A percentile compares a stretch with the other conserved stretches of the same genome.
These are phyloP conservation scores for Vairimorpha necatrix DNA, from an alignment of 371 early-diverging fungal genomes.

Conservation along the genomic window DNA sequence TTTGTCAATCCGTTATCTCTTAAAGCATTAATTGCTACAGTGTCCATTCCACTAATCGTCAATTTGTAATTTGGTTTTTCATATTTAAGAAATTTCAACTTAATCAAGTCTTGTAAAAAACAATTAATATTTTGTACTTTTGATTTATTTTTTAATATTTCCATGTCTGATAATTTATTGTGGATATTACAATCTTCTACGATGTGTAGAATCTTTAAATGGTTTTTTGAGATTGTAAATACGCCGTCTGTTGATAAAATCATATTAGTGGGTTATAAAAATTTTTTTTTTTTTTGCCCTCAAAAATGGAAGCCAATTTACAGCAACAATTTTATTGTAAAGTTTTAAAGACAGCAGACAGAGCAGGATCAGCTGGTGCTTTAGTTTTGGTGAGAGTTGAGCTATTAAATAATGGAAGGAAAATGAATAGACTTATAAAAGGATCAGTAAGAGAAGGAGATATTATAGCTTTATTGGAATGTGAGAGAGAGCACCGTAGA, in stretches of 20 bases:
- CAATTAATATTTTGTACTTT: slow-evolving; percentile 42
- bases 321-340: slow-evolving; percentile 54
- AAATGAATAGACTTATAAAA: slow-evolving; percentile 56
- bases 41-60: slow-evolving; percentile 96
- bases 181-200: slow-evolving; percentile 52
- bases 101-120: slow-evolving; percentile 52
- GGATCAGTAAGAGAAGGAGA: slow-evolving; percentile 63
- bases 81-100: slow-evolving; percentile 53
- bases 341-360: slow-evolving; percentile 50
- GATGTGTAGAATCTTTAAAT: slow-evolving; percentile 55
- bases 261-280: slow-evolving; percentile 20
- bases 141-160: slow-evolving; percentile 43
- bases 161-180: slow-evolving; percentile 36
- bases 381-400: slow-evolving; percentile 50
- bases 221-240: slow-evolving; percentile 50
- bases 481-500: slow-evolving; percentile 64
- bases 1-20: slow-evolving; percentile 77
- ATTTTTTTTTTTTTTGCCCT: not conserved
- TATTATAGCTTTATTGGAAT: slow-evolving; percentile 59
- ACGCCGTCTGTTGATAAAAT: slow-evolving; percentile 56
- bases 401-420: slow-evolving; percentile 47
- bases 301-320: slow-evolving; percentile 44
- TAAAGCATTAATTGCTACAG: slow-evolving; percentile 86
- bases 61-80: slow-evolving; percentile 74
- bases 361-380: slow-evolving; percentile 62